Evolutionary conservation across 164 flowering plant genomes (phyloP).

Genomic region (Warburgia ugandensis): DNA sequence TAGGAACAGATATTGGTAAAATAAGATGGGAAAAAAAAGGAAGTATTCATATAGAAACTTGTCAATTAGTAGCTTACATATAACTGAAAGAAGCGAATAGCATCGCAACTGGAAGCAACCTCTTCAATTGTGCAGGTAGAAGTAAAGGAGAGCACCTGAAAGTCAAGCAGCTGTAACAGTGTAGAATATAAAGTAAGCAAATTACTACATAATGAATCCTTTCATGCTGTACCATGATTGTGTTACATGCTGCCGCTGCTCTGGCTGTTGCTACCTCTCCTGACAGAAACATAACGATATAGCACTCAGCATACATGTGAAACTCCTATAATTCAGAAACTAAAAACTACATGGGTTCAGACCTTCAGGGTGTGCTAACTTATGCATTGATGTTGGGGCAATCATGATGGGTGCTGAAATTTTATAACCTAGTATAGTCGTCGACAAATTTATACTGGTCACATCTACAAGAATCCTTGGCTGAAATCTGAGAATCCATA

Average conservation of each 20-base stretch:
- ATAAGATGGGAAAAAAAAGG: neutral
- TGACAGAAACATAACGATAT: slow-evolving; percentile 14
- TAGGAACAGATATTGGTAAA: neutral
- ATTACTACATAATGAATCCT: no score
- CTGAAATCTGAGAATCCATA: slow-evolving; percentile 43
- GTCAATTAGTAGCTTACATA: slow-evolving; percentile 37
- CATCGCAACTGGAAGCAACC: slow-evolving; percentile 74
- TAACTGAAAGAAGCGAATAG: slow-evolving; percentile 70
- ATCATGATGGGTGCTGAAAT: slow-evolving; percentile 68
- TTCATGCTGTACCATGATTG: slow-evolving; percentile 91
- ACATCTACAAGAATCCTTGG: slow-evolving; percentile 78
- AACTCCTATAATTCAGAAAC: neutral
- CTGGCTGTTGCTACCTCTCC: slow-evolving; percentile 83
- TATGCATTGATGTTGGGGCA: slow-evolving; percentile 67
- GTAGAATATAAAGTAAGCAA: no score
- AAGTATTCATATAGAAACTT: neutral
- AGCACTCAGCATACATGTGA: neutral
- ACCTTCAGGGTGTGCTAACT: slow-evolving; percentile 79
- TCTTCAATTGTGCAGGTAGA: slow-evolving; percentile 70
- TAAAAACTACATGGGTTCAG: neutral
- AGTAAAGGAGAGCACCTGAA: slow-evolving; percentile 57
- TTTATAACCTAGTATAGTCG: slow-evolving; percentile 46
- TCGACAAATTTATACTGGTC: slow-evolving; percentile 55
- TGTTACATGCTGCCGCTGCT: slow-evolving; percentile 67
- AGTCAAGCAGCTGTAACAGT: no score